Evolutionary conservation across 768 basidiomycete genomes (phyloP), one percentile per base, ranked within the genome.

Genomic region (Phaeotremella fagi): DNA sequence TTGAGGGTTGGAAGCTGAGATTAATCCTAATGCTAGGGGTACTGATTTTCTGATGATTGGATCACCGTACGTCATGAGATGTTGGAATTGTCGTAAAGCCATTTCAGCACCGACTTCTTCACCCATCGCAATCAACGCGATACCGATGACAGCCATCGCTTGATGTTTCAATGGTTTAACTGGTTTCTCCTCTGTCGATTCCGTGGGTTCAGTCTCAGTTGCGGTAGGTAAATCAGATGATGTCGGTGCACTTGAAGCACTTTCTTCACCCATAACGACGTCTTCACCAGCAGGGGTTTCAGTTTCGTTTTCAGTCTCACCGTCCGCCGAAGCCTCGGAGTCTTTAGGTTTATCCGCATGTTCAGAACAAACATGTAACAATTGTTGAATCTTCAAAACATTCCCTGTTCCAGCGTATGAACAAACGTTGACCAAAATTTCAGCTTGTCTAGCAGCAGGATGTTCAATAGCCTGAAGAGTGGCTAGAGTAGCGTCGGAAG

Each of bases 51-150:
- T 86, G 64, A 98, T 89, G 61, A 83, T 78, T 4, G 90, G 89
- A 63, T 94, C 91, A 49, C 94, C 95, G 60, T 97, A 98, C 72
- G 92, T 90, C 95, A 99, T 99, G 49, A 99, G 79, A 72, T 99
- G 95, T 75, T 97, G 95, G 79, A 98, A 94, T 64, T 92, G 90
- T 60, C 95, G 79, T 64, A 98, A 76, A n/a, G 88, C 85, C 95
- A 99, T 98, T 74, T 98, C 90, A 1, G 91, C 85, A 44, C 95
- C 95, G 44, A 97, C 84, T 22, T 98, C 94, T 76, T 99, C 95
- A 18, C 95, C 95, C 91, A 98, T 97, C 3, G 95, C 85, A 38
- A 98, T 87, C 54, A 98, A 75, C 0, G 94, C 85, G 64, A 99
- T 88, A 24, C 90, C 95, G 51, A 98, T 79, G 26, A 94, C 90